phyloP scores from a whole-genome alignment of 495 filamentous ascomycete species.

The Penicillium robsamsonii region DNA sequence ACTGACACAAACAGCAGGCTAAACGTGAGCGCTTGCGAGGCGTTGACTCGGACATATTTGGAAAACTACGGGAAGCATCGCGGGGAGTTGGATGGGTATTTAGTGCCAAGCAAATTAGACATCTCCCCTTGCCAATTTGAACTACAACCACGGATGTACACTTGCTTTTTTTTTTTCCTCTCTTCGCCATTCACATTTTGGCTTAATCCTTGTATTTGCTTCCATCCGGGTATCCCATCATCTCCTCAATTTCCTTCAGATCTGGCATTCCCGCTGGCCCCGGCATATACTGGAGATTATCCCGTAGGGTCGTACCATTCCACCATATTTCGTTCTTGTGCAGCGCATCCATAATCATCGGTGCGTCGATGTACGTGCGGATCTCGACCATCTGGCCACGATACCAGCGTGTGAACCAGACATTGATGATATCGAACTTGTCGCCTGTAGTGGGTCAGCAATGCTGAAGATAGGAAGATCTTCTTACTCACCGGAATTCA shows the following conservation, averaged over 20 bases:
- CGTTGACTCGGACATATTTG: slow-evolving; percentile 32
- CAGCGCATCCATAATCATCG: slow-evolving; percentile 30
- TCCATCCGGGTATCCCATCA: slow-evolving; percentile 34
- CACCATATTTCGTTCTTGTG: slow-evolving; percentile 40
- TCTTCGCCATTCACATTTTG: background rate
- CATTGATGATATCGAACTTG: slow-evolving; percentile 36
- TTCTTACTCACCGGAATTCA: slow-evolving; percentile 34
- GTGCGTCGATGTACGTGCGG: slow-evolving; percentile 35
- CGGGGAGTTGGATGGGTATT: slow-evolving; percentile 3
- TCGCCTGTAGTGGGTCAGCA: slow-evolving; percentile 21
- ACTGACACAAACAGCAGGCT: slow-evolving; percentile 51
- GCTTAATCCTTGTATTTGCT: slow-evolving; percentile 25
- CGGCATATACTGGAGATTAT: slow-evolving; percentile 37
- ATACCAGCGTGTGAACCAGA: slow-evolving; percentile 41
- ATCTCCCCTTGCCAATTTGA: background rate
- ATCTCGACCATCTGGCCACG: slow-evolving; percentile 37
- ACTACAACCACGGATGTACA: background rate
- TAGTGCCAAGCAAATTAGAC: slow-evolving; percentile 14
- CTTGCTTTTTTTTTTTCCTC: background rate
- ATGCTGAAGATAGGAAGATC: background rate
- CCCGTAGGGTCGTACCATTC: slow-evolving; percentile 32
- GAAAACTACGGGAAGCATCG: slow-evolving; percentile 12
- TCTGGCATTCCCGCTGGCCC: slow-evolving; percentile 40
- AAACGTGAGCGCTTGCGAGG: slow-evolving; percentile 45
- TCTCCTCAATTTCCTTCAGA: slow-evolving; percentile 27